These are phyloP conservation scores for Rhodofomes roseus DNA, from an alignment of 1,284 basidiomycete species.

Conservation along the genomic window DNA sequence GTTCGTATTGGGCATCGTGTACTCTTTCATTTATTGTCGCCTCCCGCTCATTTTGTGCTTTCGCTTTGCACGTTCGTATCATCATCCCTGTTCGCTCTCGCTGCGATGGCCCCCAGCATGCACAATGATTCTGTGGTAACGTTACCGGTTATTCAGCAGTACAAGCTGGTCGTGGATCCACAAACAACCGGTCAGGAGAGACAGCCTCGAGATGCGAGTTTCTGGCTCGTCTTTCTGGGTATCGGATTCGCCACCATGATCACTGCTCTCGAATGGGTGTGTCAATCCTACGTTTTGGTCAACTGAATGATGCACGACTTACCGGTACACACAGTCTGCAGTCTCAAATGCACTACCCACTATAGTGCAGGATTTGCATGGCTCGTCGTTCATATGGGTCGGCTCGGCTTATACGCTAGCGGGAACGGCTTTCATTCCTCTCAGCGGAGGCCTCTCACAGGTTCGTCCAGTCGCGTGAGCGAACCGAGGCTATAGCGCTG, in stretches of 20 bases:
- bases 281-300: not conserved
- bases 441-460: constrained; percentile 24
- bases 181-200: not conserved
- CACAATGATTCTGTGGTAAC: no score
- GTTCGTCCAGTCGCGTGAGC: not conserved
- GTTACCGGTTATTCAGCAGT: no score
- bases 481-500: not conserved
- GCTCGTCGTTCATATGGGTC: constrained; percentile 24
- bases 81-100: no score
- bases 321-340: constrained; percentile 4
- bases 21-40: no score
- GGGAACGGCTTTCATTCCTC: constrained; percentile 25
- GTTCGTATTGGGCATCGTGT: no score
- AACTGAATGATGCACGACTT: not conserved
- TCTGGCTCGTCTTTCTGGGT: constrained; percentile 5
- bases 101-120: no score
- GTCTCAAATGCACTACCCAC: constrained; percentile 19
- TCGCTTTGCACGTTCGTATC: no score
- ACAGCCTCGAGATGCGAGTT: not conserved
- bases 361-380: constrained; percentile 15
- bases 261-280: constrained; percentile 2
- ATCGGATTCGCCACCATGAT: not conserved
- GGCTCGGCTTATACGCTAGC: constrained; percentile 26
- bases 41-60: no score
- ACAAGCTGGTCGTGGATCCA: no score